phyloP scores from a whole-genome alignment of 495 filamentous ascomycete species.

The Terfezia claveryi region DNA sequence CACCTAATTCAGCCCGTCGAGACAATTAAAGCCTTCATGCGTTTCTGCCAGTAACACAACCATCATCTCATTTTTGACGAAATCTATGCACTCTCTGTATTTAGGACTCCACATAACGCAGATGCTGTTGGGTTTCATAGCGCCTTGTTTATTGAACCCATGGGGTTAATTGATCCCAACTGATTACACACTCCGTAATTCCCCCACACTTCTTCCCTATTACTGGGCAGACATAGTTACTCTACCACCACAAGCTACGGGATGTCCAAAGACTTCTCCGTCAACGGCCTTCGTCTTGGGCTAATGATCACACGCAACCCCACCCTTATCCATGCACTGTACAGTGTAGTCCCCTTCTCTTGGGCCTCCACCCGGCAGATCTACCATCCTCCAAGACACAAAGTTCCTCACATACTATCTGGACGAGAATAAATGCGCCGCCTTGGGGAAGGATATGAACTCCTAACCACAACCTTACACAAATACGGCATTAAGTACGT shows the following conservation, averaged over 20 bases:
- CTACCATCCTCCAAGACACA: conserved; percentile 27
- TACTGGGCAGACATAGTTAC: too few species aligned
- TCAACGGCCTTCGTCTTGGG: conserved; percentile 34
- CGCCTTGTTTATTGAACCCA: conserved; percentile 27
- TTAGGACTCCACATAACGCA: conserved; percentile 19
- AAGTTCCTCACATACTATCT: conserved; percentile 28
- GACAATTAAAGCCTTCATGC: background rate
- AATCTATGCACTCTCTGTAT: conserved; percentile 37
- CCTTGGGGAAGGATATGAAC: conserved; percentile 21
- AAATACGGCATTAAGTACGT: conserved; percentile 24
- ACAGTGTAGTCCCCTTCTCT: conserved; percentile 23
- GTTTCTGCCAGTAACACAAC: conserved; percentile 32
- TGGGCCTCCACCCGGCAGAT: conserved; percentile 27
- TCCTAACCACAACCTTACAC: conserved; percentile 21
- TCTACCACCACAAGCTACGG: conserved; percentile 23
- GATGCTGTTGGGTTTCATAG: conserved; percentile 28
- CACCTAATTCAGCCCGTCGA: background rate
- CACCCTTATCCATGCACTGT: conserved; percentile 23
- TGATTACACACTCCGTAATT: conserved; percentile 30
- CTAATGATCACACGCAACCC: conserved; percentile 30
- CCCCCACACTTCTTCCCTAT: background rate
- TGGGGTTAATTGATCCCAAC: conserved; percentile 27
- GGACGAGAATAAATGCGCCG: conserved; percentile 20
- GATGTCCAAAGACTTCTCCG: conserved; percentile 37
- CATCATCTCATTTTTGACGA: conserved; percentile 42